Conservation (phyloP, 345 rosid species). For the Sisymbrium irio region DNA sequence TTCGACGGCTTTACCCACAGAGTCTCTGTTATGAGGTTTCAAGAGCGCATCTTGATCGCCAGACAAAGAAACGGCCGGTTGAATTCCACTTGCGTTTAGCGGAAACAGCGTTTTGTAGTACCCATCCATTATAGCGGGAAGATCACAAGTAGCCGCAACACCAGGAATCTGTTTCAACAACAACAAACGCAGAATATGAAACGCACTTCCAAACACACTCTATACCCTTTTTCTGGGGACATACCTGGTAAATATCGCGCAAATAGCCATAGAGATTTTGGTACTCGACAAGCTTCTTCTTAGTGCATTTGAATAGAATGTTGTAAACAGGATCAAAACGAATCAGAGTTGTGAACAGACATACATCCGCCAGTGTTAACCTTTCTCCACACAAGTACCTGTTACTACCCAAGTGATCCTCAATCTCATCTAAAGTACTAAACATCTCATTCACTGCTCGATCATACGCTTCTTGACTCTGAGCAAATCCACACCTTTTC, state of each 20-base stretch:
- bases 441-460: constrained; percentile 61
- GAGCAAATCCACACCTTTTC: constrained; percentile 85
- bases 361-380: constrained; percentile 64
- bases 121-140: constrained; percentile 69
- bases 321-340: constrained; percentile 80
- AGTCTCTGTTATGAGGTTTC: constrained; percentile 62
- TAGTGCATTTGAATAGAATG: constrained; percentile 78
- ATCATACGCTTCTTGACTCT: constrained; percentile 83
- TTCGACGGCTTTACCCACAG: not conserved
- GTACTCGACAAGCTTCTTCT: constrained; percentile 73
- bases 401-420: constrained; percentile 49
- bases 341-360: constrained; percentile 78
- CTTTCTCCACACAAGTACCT: constrained; percentile 74
- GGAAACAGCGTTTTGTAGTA: constrained; percentile 81
- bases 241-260: constrained; percentile 72
- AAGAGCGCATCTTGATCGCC: constrained; percentile 47
- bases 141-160: constrained; percentile 77
- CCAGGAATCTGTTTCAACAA: constrained; percentile 54
- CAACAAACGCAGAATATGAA: not conserved
- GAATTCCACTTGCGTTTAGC: constrained; percentile 73
- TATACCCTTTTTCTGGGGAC: too few species aligned
- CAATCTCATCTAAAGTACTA: constrained; percentile 55
- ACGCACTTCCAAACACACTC: not conserved
- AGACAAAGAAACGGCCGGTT: constrained; percentile 54
- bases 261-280: constrained; percentile 63